Evolutionary conservation across 2,329 filamentous ascomycete species (phyloP), one percentile per base, ranked within the genome.

Genomic region (Diaporthe humulicola): DNA sequence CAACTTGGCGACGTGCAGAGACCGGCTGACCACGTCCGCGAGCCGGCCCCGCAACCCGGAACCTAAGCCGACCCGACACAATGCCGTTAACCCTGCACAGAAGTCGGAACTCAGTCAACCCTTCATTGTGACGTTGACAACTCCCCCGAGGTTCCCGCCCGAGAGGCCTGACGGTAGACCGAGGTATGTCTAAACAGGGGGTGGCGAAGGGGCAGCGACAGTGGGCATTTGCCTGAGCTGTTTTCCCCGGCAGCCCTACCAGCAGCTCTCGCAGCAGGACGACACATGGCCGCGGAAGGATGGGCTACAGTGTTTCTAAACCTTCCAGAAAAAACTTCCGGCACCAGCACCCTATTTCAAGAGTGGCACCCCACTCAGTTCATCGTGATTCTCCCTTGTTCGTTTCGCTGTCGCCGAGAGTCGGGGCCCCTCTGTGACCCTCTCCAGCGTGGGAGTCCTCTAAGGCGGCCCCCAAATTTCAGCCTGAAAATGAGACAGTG

Each of bases 1-100:
- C 33, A n/a, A 69, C 48, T 54, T 54, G 64, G 64, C 64, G 48
- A 54, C 64, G 33, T 69, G 64, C 33, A 69, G 64, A 54, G 33
- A 36, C 64, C 73, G 54, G 73, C 28, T 52, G 56, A 60, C 66
- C 66, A 61, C 50, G 70, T 69, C 70, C 71, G 52, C 52, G 70
- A 58, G 58, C 48, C 73, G 73, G 73, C 73, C 73, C 73, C 73
- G 73, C 73, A 64, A 48, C 40, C 73, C 70, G 73, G 60, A 69
- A 66, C 50, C 54, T 38, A 73, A 38, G 61, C 50, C 70, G 33
- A 60, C 50, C 60, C 70, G 58, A 58, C 30, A 8, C 45, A 28
- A 15, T 36, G 61, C 54, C 33, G 52, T 54, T 40, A 28, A 52
- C 71, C 54, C 38, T 56, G 50, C 33, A 48, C 22, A 28, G 17